A percentile compares a stretch with the other conserved stretches of the same genome.
phyloP scores from a whole-genome alignment of 768 basidiomycete genomes.

The Ramaria sp. region DNA sequence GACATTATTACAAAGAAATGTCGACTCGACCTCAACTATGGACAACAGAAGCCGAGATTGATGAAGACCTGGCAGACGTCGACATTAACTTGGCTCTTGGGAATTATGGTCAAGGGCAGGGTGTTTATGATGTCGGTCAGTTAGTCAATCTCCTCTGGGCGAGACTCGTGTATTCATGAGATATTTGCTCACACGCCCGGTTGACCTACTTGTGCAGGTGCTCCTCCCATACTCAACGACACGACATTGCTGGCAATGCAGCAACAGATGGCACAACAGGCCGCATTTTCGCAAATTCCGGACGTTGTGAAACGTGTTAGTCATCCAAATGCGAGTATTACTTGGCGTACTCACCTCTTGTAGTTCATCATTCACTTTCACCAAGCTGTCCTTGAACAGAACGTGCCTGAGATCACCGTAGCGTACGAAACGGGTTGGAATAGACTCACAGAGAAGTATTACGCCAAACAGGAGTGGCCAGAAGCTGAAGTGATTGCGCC shows the following conservation, averaged over 20 bases:
- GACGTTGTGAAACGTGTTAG: conserved; percentile 82
- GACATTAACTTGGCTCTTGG: conserved; percentile 61
- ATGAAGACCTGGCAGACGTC: conserved; percentile 62
- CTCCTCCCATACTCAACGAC: conserved; percentile 53
- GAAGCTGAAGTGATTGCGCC: conserved; percentile 94
- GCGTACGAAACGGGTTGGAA: conserved; percentile 98
- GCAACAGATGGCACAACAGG: conserved; percentile 76
- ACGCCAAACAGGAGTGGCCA: conserved; percentile 91
- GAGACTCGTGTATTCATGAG: background rate
- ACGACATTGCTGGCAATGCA: conserved; percentile 61
- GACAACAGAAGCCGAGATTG: conserved; percentile 69
- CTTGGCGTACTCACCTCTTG: conserved; percentile 5
- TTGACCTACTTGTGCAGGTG: conserved; percentile 4
- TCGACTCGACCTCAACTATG: conserved; percentile 58
- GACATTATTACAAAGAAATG: conserved; percentile 1
- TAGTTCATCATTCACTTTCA: conserved; percentile 95
- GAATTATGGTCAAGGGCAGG: conserved; percentile 51
- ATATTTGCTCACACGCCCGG: background rate
- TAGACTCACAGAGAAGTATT: conserved; percentile 92
- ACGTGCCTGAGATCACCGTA: conserved; percentile 79
- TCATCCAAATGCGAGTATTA: conserved; percentile 12
- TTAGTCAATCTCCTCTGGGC: background rate
- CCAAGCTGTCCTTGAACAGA: conserved; percentile 84
- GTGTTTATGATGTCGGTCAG: conserved; percentile 58
- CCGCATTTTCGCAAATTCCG: conserved; percentile 73